phyloP scores from a whole-genome alignment of 164 flowering plant genomes.

The Tetracentron sinense region DNA sequence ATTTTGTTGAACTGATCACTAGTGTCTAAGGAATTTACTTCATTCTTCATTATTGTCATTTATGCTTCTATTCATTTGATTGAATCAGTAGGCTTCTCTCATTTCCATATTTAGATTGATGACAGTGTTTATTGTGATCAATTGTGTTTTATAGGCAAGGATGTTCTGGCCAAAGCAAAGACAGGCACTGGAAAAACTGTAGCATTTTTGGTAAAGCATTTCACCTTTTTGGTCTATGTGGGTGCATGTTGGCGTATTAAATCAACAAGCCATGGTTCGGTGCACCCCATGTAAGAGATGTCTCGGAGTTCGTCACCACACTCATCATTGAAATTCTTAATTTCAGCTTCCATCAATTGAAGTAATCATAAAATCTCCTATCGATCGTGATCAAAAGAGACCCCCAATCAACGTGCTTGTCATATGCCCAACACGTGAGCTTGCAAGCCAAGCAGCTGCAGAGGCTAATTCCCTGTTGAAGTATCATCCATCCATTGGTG shows the following conservation, averaged over 20 bases:
- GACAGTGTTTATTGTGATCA: neutral
- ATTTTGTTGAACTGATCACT: neutral
- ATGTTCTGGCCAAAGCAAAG: conserved; percentile 90
- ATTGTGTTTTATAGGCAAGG: conserved; percentile 67
- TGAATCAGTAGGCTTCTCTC: neutral
- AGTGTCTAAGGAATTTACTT: neutral
- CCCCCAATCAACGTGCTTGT: conserved; percentile 82
- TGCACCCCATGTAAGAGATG: conserved; percentile 1
- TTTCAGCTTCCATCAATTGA: conserved; percentile 98
- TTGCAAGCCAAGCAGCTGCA: conserved; percentile 85
- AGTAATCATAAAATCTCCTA: conserved; percentile 52
- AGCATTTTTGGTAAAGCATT: conserved; percentile 78
- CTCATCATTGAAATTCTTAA: conserved; percentile 13
- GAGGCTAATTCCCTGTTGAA: conserved; percentile 78
- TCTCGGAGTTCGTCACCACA: neutral
- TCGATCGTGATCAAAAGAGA: conserved; percentile 61
- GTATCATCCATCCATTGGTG: conserved; percentile 90
- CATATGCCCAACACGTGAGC: conserved; percentile 96
- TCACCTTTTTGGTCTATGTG: neutral
- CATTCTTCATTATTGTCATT: neutral
- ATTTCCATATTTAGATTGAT: neutral
- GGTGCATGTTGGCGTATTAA: neutral
- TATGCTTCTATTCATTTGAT: neutral
- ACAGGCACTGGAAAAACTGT: conserved; percentile 99
- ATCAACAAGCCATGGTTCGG: neutral